phyloP scores from a whole-genome alignment of 345 rosid genomes.

The Atalantia buxifolia region DNA sequence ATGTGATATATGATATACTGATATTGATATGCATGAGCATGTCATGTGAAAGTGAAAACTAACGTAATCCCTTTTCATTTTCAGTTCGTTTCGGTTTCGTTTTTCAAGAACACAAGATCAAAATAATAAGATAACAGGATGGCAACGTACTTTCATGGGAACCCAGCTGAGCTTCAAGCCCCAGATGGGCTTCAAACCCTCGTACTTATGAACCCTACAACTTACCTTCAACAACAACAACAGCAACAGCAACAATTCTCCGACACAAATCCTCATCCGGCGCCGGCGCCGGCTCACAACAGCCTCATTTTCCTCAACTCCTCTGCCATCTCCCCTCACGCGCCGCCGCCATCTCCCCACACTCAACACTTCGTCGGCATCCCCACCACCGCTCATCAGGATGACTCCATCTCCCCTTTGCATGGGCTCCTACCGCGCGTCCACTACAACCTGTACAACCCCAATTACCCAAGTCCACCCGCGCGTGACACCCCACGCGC shows the following conservation, averaged over 20 bases:
- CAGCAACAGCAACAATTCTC: conserved; percentile 46
- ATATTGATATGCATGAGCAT: background rate
- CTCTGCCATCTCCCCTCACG: conserved; percentile 32
- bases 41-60: conserved; percentile 16
- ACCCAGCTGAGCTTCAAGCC: conserved; percentile 60
- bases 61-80: conserved; percentile 21
- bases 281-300: conserved; percentile 24
- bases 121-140: conserved; percentile 18
- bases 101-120: background rate
- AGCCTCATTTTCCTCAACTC: conserved; percentile 58
- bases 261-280: conserved; percentile 46
- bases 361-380: conserved; percentile 86
- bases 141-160: conserved; percentile 85
- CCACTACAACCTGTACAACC: conserved; percentile 71
- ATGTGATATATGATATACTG: background rate
- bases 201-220: conserved; percentile 89
- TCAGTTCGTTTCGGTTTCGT: background rate
- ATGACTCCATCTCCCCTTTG: conserved; percentile 53
- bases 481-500: conserved; percentile 81
- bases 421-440: conserved; percentile 81
- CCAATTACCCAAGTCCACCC: conserved; percentile 38
- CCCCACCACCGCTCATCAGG: conserved; percentile 42
- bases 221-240: conserved; percentile 63
- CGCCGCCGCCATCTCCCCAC: conserved; percentile 31
- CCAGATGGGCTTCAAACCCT: conserved; percentile 88